Base-by-base conservation (phyloP, 345 rosid species). In the Corchorus olitorius region DNA sequence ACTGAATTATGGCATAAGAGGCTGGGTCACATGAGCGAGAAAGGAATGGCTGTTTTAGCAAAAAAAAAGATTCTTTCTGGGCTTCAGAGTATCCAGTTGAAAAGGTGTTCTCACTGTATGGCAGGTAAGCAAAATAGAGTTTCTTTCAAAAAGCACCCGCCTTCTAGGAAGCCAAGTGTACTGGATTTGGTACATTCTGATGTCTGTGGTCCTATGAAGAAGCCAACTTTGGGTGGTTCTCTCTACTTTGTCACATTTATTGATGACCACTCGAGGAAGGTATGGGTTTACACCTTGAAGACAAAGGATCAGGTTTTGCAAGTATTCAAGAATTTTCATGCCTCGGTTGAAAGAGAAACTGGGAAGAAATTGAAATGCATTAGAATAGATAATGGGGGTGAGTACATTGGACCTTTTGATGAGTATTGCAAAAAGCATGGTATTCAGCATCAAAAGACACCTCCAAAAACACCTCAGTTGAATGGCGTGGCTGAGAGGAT, bases 391-490 rank as follows among this genome's bases (percentile, higher is more conserved):
- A 62, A 62, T 62, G 66, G 6, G 15, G 19, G 50, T 39, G 52
- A 35, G 27, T 68, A 46, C 7, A 39, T 4, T 14, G 34, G 72
- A 68, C 55, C 53, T 19, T 43, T 68, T 68, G 56, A 43, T 68
- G 55, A 11, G 8, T 68, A 46, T 68, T 65, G 46, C 14, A 39
- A 8, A 33, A 49, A 65, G 46, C 22, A 68, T 3, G 72, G 72
- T 9, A 68, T 68, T 46, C 2, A 13, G 27, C 72, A 68, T 68
- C 22, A 68, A 33, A 19, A n/a, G 22, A 67, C 72, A 16, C 10
- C 72, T 45, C 45, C 8, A 53, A 65, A 65, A n/a, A 65, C 45
- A 65, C 70, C 70, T 16, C 70, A 65, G 70, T 65, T 68, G 72
- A 68, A 68, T 68, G 33, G 56, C 6, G 45, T 68, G 10, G 52